These are phyloP conservation scores for Linnemannia schmuckeri DNA, from an alignment of 192 early-diverging fungal genomes.

Conservation along the genomic window DNA sequence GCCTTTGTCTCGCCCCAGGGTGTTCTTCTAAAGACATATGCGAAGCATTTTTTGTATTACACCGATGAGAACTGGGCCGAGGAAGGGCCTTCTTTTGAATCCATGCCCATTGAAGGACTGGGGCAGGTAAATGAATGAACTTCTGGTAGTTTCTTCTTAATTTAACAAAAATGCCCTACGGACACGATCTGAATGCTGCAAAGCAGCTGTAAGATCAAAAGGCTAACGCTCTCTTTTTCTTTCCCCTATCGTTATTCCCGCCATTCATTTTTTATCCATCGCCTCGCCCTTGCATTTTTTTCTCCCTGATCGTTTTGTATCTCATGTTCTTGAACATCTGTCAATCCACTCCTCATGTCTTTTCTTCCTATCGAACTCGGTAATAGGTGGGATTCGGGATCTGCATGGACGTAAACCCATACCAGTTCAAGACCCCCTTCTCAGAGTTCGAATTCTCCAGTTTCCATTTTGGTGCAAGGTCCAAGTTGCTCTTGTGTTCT, in stretches of 20 bases:
- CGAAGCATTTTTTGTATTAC: constrained; percentile 78
- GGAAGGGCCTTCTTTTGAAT: constrained; percentile 73
- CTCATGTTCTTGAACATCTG: background rate
- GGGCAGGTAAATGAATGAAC: constrained; percentile 63
- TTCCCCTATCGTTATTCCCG: too few relatives aligned
- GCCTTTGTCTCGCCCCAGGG: constrained; percentile 69
- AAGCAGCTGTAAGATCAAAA: too few relatives aligned
- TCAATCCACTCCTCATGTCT: background rate
- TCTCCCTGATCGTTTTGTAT: too few relatives aligned
- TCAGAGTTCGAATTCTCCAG: constrained; percentile 77
- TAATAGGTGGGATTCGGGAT: constrained; percentile 80
- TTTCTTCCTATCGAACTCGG: background rate
- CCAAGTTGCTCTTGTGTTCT: constrained; percentile 67
- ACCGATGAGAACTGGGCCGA: constrained; percentile 83
- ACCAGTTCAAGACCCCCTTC: constrained; percentile 74
- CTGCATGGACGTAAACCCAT: constrained; percentile 90
- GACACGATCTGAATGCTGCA: too few relatives aligned
- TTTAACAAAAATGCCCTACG: too few relatives aligned
- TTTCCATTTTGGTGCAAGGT: constrained; percentile 65
- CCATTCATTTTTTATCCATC: too few relatives aligned
- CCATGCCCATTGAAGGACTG: constrained; percentile 63
- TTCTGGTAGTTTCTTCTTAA: too few relatives aligned
- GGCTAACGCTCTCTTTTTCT: too few relatives aligned
- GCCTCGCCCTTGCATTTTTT: too few relatives aligned
- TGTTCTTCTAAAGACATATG: constrained; percentile 69